Base-by-base conservation (phyloP, 805 yeast species). In the Sungouiella thailandica region DNA sequence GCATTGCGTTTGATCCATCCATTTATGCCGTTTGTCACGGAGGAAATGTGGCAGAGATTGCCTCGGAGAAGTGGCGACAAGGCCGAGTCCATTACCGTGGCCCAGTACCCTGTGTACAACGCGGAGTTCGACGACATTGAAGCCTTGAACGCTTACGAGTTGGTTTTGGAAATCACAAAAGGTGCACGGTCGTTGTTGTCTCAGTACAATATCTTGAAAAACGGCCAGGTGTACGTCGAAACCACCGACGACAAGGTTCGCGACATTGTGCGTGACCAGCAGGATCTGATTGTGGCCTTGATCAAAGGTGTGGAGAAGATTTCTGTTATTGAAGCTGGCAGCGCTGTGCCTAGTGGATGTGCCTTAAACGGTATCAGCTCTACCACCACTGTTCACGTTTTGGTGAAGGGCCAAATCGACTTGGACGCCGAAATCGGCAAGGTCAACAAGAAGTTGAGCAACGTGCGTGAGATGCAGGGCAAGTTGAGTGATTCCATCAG, bases 41-140 rank as follows among this genome's bases (percentile, higher is more conserved):
- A 93, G 65, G 98, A 93, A 72, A 78, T 93, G 85, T 93, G 97
- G 97, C 98, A 93, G 70, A 85, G 97, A 65, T 70, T 93, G 54
- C 97, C 97, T 51, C 82, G 83, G 54, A 80, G 96, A 57, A 73
- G 76, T 6, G 66, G 78, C 34, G 96, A 85, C 51, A 62, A 64
- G 15, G 69, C 87, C 17, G 67, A 61, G 32, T 74, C 96, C 14
- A 87, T 93, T 58, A 80, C 79, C 32, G 76, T 77, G 55, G 95
- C 96, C 26, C 49, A 70, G 31, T 93, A 79, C 69, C 98, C 98
- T 37, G 74, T 62, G 35, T 81, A 68, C 60, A 66, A 68, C 34
- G 50, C 65, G 35, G 76, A 74, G 35, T 84, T 76, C 42, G 78
- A 76, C 56, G 78, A 89, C 50, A 68, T 52, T 17, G 69, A 72